Base-by-base conservation (phyloP, 2,329 filamentous ascomycete genomes). In the Arthrobotrys megalospora region DNA sequence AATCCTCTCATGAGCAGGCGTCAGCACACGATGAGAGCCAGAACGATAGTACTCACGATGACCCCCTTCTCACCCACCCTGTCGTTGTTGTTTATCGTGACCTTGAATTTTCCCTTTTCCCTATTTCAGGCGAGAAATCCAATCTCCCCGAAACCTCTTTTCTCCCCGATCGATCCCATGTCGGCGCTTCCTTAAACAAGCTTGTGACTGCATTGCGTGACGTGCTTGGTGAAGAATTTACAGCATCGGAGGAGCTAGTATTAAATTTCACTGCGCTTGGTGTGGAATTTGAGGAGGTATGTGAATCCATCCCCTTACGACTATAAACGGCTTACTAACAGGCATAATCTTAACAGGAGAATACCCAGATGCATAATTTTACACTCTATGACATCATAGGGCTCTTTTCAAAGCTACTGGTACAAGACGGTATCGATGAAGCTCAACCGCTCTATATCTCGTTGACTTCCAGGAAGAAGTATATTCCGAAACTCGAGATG, bases 241-340 rank as follows among this genome's bases (percentile, higher is more conserved):
- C 52, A 16, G 16, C 75, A 10, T 72, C 75, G 19, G 75, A 78
- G 32, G 75, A 78, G 48, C 66, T 78, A 11, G 36, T 78, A n/a
- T 34, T 78, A 5, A 78, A 67, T 36, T 72, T 78, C 43, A 68
- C 67, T 4, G 60, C 67, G 1, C 67, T 78, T 14, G 75, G 75
- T 14, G 67, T 78, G 12, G 75, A 78, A 38, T 78, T 78, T 47
- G 75, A 78, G 47, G 75, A 78, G 67, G 75, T 78, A 72, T 21
- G 67, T 72, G 16, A 36, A 16, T 45, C 12, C n/a, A 28, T 28
- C 24, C 28, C 16, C 0, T n/a, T 41, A 36, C 38, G 4, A 32
- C 38, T 12, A 28, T 12, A 11, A 32, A 14, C 3, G 5, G n/a
- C 41, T 10, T 52, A n/a, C 65, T 76, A 66, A 76, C 58, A 1